Evolutionary conservation across 176 grass and related monocot genomes (phyloP), one percentile per base, ranked within the genome.

Genomic region (Phyllostachys edulis): DNA sequence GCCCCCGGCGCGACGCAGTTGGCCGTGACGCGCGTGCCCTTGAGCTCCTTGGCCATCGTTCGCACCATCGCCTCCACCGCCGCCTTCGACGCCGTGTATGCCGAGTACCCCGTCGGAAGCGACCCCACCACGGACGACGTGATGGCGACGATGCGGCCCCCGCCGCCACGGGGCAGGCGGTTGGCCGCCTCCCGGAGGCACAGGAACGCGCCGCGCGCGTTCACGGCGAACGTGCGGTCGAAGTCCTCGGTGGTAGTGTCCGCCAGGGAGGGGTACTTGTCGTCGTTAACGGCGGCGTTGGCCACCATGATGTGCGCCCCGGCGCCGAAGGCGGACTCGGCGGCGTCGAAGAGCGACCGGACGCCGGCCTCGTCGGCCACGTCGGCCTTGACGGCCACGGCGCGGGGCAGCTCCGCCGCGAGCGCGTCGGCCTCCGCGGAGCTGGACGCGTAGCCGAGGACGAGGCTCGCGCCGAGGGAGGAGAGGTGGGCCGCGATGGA

Each of bases 181-280:
- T 77, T 85, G 3, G 86, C 86, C 0, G 86, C 91, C 90, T 96
- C 94, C 0, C 91, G 91, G 63, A 89, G 86, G 80, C 87, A 91
- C 13, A 93, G 87, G 85, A 93, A 96, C 41, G 87, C 90, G 60
- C 94, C 94, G 55, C 88, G 88, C 20, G 44, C 24, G 80, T 96
- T 93, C 7, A 82, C 66, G 49, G 49, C 62, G 54, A 91, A n/a
- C 12, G 39, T 39, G 56, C 71, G 51, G 70, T 97, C 91, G 68
- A 81, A 93, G 17, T 23, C 23, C 34, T 67, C 89, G 5, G 84
- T 64, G 24, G 79, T 5, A 4, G 91, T 93, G 20, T 21, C 73
- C 0, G 73, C 67, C 3, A 89, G 67, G 44, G 70, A 39, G 0
- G 90, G 83, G 76, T 86, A 80, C 0, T 74, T 49, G 3, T 65